phyloP scores from a whole-genome alignment of 2,329 filamentous ascomycete genomes.

The Sporothrix curviconia region DNA sequence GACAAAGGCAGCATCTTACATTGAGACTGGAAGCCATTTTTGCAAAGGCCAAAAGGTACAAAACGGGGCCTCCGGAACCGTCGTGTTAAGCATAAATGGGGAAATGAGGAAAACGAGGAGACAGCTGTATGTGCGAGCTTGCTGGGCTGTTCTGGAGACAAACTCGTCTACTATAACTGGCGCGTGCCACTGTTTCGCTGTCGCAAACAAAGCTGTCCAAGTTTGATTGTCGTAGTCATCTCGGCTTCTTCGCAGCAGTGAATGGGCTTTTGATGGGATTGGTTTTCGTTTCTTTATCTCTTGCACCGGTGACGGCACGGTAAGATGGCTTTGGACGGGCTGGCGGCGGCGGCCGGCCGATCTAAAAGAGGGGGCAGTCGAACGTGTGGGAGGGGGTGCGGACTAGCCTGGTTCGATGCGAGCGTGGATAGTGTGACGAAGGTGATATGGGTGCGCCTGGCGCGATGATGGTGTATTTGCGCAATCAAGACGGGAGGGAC shows the following conservation, averaged over 20 bases:
- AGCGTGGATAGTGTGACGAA: conserved; percentile 6
- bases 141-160: neutral
- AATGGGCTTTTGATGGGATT: too few species aligned
- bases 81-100: neutral
- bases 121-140: too few species aligned
- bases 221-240: neutral
- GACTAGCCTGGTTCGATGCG: neutral
- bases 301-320: neutral
- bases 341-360: neutral
- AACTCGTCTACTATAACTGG: too few species aligned
- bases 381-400: neutral
- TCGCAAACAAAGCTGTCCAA: neutral
- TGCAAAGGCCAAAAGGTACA: neutral
- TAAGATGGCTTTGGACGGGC: neutral
- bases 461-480: neutral
- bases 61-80: neutral
- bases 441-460: neutral
- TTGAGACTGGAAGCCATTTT: conserved; percentile 41
- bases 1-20: conserved; percentile 25
- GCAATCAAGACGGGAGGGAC: too few species aligned
- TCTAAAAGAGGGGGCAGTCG: neutral
- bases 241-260: neutral
- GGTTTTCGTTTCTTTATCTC: neutral
- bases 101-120: neutral
- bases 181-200: neutral